A percentile compares a stretch with the other conserved stretches of the same genome.
Conservation (phyloP, 2,329 filamentous ascomycete genomes). For the Cytospora chrysosperma region DNA sequence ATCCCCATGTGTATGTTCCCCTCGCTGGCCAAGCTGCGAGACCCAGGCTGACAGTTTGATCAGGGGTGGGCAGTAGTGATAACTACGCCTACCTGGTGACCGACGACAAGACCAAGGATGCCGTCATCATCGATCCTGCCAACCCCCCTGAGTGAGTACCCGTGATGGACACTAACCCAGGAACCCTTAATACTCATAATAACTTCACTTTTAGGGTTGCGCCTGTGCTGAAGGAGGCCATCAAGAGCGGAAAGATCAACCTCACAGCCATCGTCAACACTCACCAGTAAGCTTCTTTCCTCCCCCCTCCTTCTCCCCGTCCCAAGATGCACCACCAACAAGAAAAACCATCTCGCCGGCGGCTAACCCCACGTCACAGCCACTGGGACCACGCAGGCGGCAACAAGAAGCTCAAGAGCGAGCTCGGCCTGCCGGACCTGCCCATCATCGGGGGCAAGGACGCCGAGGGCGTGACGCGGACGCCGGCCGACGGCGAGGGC, state of each 20-base stretch:
- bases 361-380: constrained; percentile 45
- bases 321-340: neutral
- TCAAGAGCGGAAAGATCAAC: constrained; percentile 70
- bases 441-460: constrained; percentile 86
- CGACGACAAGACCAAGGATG: constrained; percentile 75
- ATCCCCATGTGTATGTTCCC: constrained; percentile 77
- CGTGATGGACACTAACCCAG: neutral
- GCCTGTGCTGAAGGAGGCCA: constrained; percentile 70
- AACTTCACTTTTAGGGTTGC: constrained; percentile 47
- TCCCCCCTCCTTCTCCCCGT: too few relatives aligned
- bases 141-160: constrained; percentile 69
- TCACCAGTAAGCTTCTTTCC: constrained; percentile 91
- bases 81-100: constrained; percentile 85
- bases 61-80: constrained; percentile 74
- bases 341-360: neutral
- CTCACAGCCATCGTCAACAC: constrained; percentile 92
- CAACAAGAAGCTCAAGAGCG: constrained; percentile 67
- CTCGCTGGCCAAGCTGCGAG: neutral
- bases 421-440: constrained; percentile 58
- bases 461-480: constrained; percentile 76
- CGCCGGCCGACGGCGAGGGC: constrained; percentile 69
- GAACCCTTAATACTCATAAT: neutral
- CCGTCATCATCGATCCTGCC: constrained; percentile 77
- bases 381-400: constrained; percentile 95
- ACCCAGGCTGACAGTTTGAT: neutral